These are phyloP conservation scores for Cylindrodendrum hubeiense DNA, from an alignment of 2,329 filamentous ascomycete species.

Conservation along the genomic window DNA sequence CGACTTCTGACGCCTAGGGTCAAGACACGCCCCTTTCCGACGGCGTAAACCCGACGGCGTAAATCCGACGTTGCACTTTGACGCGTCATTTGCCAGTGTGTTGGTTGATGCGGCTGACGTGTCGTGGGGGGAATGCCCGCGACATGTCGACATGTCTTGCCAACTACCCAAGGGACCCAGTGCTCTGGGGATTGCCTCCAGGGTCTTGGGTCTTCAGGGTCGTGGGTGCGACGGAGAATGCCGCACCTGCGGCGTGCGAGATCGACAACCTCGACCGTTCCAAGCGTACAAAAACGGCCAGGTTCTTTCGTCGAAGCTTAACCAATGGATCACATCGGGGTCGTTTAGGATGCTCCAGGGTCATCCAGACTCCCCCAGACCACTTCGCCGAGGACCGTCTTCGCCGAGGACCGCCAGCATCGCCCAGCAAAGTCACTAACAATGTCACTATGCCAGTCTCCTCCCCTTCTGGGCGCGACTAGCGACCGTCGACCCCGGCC, in stretches of 20 bases:
- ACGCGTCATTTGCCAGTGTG: neutral
- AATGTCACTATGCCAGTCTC: too few species aligned
- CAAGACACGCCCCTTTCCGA: neutral
- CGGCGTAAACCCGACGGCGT: neutral
- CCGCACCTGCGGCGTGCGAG: neutral
- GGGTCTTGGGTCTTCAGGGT: neutral
- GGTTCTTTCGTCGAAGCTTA: neutral
- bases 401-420: neutral
- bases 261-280: neutral
- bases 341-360: neutral
- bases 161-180: neutral
- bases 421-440: too few species aligned
- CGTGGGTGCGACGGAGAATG: neutral
- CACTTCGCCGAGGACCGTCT: neutral
- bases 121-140: neutral
- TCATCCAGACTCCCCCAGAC: neutral
- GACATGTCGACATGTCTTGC: neutral
- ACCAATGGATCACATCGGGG: neutral
- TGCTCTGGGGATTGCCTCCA: neutral
- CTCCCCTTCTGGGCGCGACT: slow-evolving; percentile 6
- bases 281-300: neutral
- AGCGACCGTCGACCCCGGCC: slow-evolving; percentile 3
- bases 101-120: neutral
- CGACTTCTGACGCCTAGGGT: neutral
- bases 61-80: neutral